Conservation (phyloP, 116 monocot genomes). For the Dioscorea cayenensis region DNA sequence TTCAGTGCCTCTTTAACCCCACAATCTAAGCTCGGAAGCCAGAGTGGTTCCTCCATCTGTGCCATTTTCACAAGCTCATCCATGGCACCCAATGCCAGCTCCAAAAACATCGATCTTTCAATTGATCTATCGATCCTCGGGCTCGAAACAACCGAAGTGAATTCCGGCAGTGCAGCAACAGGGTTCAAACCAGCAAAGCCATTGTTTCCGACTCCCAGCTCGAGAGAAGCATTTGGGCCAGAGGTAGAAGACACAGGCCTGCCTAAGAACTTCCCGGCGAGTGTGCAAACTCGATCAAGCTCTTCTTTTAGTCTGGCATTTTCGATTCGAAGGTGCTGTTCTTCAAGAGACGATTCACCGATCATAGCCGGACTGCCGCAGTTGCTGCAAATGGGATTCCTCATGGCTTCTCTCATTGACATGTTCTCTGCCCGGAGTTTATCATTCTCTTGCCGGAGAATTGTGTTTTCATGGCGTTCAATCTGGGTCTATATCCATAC, state of each 20-base stretch:
- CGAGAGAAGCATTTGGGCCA: constrained; percentile 43
- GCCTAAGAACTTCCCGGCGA: constrained; percentile 80
- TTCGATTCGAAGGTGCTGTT: constrained; percentile 84
- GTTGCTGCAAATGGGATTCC: constrained; percentile 73
- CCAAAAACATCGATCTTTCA: constrained; percentile 56
- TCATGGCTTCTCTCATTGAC: constrained; percentile 69
- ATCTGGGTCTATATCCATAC: constrained; percentile 63
- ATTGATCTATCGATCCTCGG: constrained; percentile 25
- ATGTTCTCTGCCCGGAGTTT: constrained; percentile 85
- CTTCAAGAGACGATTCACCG: constrained; percentile 69
- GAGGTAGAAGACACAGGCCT: constrained; percentile 39
- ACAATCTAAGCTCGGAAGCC: constrained; percentile 33
- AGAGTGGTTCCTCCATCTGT: constrained; percentile 72
- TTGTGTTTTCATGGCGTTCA: constrained; percentile 86
- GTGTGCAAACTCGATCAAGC: constrained; percentile 66
- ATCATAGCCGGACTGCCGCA: constrained; percentile 80
- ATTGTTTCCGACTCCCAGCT: constrained; percentile 49
- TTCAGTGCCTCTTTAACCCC: constrained; percentile 45
- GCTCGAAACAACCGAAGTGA: constrained; percentile 15
- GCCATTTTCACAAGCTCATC: constrained; percentile 96
- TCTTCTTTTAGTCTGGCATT: constrained; percentile 92
- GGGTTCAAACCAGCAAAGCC: constrained; percentile 11
- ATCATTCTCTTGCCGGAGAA: constrained; percentile 90
- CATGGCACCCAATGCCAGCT: constrained; percentile 79
- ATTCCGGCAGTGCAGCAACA: constrained; percentile 24